Conservation (phyloP, 108 stramenopile species). For the Skeletonema grethae region DNA sequence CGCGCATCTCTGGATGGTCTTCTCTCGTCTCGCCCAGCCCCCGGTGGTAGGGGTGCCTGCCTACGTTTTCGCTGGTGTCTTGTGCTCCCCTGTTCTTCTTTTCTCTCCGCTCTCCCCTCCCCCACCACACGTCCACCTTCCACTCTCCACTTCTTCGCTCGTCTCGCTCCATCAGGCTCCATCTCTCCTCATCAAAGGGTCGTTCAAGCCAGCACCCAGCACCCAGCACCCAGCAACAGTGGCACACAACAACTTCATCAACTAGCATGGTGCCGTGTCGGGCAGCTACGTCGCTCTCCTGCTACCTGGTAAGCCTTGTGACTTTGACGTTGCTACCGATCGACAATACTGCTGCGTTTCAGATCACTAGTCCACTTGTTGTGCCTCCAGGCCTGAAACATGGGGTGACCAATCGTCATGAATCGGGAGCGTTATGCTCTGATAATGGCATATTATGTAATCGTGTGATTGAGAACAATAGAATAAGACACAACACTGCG, state of each 20-base stretch:
- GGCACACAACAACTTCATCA: not conserved
- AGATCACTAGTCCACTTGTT: constrained; percentile 2
- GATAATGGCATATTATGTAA: not conserved
- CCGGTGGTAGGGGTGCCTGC: too few species aligned
- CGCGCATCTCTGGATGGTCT: too few species aligned
- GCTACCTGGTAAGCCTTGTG: not conserved
- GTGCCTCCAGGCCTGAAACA: not conserved
- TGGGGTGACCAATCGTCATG: not conserved
- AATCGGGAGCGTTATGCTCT: not conserved
- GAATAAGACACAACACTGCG: not conserved
- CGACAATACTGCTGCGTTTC: not conserved
- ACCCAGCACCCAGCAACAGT: too few species aligned
- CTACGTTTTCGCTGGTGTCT: too few species aligned
- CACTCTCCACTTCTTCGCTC: too few species aligned
- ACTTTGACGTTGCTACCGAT: not conserved
- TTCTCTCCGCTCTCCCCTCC: too few species aligned
- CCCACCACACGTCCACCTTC: too few species aligned
- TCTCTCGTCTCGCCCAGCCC: too few species aligned
- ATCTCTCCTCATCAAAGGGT: too few species aligned
- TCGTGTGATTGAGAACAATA: not conserved
- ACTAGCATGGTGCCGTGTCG: not conserved
- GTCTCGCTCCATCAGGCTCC: too few species aligned
- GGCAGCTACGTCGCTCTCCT: not conserved
- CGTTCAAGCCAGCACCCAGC: too few species aligned
- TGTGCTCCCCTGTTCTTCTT: too few species aligned